Evolutionary conservation across 768 basidiomycete genomes (phyloP).

Genomic region (Boletus vermiculosoides): DNA sequence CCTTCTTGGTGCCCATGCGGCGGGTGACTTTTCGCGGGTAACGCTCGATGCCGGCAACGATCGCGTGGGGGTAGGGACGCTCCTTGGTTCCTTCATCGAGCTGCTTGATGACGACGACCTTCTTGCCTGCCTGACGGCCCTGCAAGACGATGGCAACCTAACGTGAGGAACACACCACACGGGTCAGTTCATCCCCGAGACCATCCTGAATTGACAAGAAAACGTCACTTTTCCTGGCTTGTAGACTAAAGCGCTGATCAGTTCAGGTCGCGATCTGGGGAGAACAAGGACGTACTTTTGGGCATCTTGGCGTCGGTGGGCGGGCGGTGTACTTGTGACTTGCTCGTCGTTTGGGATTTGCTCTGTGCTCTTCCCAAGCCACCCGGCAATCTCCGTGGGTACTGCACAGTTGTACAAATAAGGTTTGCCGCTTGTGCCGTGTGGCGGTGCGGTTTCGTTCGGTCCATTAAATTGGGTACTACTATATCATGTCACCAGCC

Average conservation of each 20-base stretch:
- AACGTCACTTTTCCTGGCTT: constrained; percentile 84
- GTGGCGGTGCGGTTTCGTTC: constrained; percentile 3
- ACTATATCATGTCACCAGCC: too few species aligned
- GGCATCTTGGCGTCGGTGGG: constrained; percentile 42
- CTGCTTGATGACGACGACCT: constrained; percentile 99
- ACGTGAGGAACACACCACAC: neutral
- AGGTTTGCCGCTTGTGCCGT: neutral
- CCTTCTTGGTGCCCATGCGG: constrained; percentile 95
- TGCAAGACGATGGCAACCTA: constrained; percentile 96
- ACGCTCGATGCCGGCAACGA: constrained; percentile 97
- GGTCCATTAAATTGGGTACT: too few species aligned
- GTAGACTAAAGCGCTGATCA: constrained; percentile 60
- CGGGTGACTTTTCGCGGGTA: constrained; percentile 98
- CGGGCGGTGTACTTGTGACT: constrained; percentile 27
- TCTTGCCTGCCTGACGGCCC: constrained; percentile 99
- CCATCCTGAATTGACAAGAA: neutral
- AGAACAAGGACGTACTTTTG: constrained; percentile 32
- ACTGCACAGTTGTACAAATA: constrained; percentile 26
- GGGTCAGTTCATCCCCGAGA: neutral
- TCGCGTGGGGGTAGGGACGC: constrained; percentile 94
- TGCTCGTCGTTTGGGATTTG: constrained; percentile 15
- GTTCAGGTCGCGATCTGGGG: neutral
- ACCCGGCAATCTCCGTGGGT: constrained; percentile 34
- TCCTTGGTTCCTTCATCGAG: constrained; percentile 96
- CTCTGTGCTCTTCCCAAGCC: constrained; percentile 25